These are phyloP conservation scores for Bremia lactucae DNA, from an alignment of 352 stramenopile genomes.

Conservation along the genomic window DNA sequence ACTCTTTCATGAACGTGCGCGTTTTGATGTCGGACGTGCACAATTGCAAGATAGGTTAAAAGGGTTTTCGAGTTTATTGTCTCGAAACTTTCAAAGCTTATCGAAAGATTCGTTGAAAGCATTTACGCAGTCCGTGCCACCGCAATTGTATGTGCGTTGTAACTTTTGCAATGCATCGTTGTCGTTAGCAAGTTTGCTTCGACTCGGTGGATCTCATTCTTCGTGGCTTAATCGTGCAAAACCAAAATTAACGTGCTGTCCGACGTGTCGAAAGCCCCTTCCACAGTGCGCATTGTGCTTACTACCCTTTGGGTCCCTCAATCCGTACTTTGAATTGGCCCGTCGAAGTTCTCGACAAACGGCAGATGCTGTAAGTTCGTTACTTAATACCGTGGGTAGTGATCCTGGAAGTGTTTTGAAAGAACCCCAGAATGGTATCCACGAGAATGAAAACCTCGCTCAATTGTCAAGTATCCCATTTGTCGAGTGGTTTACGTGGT, in stretches of 20 bases:
- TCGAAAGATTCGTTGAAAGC: no score
- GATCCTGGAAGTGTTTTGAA: constrained; percentile 36
- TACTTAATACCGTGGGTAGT: constrained; percentile 18
- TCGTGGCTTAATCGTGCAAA: constrained; percentile 84
- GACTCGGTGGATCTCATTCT: constrained; percentile 83
- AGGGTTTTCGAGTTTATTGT: constrained; percentile 53
- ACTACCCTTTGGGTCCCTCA: constrained; percentile 87
- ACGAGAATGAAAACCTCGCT: constrained; percentile 74
- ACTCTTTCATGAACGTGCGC: constrained; percentile 87
- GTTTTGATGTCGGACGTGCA: constrained; percentile 87
- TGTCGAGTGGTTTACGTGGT: constrained; percentile 94
- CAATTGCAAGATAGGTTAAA: constrained; percentile 85
- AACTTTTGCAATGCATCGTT: constrained; percentile 91
- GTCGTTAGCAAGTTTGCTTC: constrained; percentile 80
- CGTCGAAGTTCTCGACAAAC: constrained; percentile 61
- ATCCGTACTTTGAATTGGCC: constrained; percentile 92
- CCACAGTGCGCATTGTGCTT: constrained; percentile 90
- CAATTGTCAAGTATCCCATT: constrained; percentile 90
- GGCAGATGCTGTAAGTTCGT: constrained; percentile 33
- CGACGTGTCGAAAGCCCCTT: constrained; percentile 88
- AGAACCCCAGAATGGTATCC: constrained; percentile 37
- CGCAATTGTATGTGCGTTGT: constrained; percentile 90
- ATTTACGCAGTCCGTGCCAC: constrained; percentile 45
- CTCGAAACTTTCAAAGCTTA: no score
- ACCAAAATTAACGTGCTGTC: constrained; percentile 85